Base-by-base conservation (phyloP, 768 basidiomycete genomes). In the Mrakia frigida region DNA sequence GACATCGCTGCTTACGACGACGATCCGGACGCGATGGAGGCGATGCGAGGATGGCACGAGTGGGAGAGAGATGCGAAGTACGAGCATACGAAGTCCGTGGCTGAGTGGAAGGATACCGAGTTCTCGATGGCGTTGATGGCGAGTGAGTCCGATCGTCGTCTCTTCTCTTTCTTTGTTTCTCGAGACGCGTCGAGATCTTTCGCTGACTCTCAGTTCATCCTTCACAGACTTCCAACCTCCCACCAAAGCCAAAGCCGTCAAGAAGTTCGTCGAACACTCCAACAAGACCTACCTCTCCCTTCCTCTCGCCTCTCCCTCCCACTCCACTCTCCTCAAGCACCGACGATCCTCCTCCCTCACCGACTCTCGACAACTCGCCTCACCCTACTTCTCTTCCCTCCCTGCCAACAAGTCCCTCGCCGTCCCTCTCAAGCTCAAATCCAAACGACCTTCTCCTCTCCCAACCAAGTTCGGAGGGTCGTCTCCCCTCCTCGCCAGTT, bases 1-100 rank as follows among this genome's bases (percentile, higher is more conserved):
- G 73, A 74, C 46, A 74, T 74, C 46, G 73, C 63, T 43, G 73
- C 73, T 13, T 74, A 65, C 73, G 73, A 74, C 33, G 73, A 65
- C 46, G 73, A 74, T 28, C 61, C 73, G 0, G 25, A 43, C 16
- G 43, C 73, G 73, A 21, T 46, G 28, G 73, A 65, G 41, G 46
- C 50, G 31, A 74, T 74, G 31, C 60, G 46, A 9, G 73, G 73
- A 14, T 74, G 73, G 73, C 60, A 60, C 7, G 46, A 61, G 41
- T 74, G 60, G 60, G 73, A 74, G 41, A 41, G 61, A 31, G 73
- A 74, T 21, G 73, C 73, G 11, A 50, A 50, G 43, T 74, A 50
- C 46, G 73, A 74, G 73, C 63, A 50, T 33, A 46, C 63, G n/a
- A 43, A 50, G 43, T 65, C 61, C 25, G 41, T 50, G 33, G 61